Evolutionary conservation across 2,329 filamentous ascomycete species (phyloP), one percentile per base, ranked within the genome.

Genomic region (Fusarium sterilihyphosum): DNA sequence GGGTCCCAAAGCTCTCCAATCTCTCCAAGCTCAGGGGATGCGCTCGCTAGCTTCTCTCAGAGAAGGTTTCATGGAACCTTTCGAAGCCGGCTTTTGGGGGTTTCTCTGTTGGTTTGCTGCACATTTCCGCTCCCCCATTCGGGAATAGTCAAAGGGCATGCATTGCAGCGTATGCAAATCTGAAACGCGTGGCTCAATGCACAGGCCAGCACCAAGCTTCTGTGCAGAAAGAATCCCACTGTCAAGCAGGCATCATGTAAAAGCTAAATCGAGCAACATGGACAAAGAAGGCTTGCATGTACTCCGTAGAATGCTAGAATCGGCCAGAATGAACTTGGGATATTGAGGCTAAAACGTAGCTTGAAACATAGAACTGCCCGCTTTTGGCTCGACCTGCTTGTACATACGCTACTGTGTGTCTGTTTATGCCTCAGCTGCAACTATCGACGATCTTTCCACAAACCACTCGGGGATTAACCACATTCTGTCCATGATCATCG

Each of bases 61-160:
- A 74, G 76, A 78, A 78, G 75, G 73, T 73, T 75, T 77, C 71
- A 73, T 78, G 67, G 76, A 78, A 78, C 58, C 71, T 78, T 78
- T 58, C 60, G 70, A 50, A 40, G 50, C 70, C 41, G 47, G 31
- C 57, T 67, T 43, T 33, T 59, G 43, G 57, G 24, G 29, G 31
- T 26, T 69, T 53, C 47, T 43, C 57, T 44, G 61, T 66, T 61
- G 60, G 66, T 61, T 61, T 17, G 35, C 67, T 58, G 54, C 50
- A 71, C 47, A 71, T 62, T 47, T 61, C 40, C 49, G 18, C 49
- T 38, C 43, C 33, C 33, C 65, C 41, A 67, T 53, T 43, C 37
- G 41, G 58, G 54, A 33, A 59, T 71, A 52, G 57, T 31, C 43
- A 58, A 56, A 17, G 20, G 16, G 16, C 52, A 60, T 61, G 58